These are phyloP conservation scores for Pneumocystis oryctolagi DNA, from an alignment of 1,139 yeast genomes.

Conservation along the genomic window DNA sequence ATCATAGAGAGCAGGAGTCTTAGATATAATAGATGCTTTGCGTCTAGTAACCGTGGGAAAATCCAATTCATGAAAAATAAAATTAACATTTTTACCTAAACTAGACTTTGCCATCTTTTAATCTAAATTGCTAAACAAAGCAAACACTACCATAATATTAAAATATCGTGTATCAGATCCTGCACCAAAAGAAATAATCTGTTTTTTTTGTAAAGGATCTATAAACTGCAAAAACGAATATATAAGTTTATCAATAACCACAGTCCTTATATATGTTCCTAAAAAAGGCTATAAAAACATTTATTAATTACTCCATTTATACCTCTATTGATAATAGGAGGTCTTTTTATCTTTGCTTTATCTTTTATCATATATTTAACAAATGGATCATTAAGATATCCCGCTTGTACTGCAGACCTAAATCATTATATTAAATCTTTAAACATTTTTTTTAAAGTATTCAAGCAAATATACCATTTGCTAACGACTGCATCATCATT, in stretches of 20 bases:
- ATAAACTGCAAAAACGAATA: slow-evolving; percentile 33
- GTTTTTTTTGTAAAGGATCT: slow-evolving; percentile 26
- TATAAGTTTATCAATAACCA: slow-evolving; percentile 43
- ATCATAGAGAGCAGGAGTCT: slow-evolving; percentile 6
- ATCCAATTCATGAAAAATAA: slow-evolving; percentile 60
- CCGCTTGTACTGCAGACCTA: slow-evolving; percentile 38
- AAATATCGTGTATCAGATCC: slow-evolving; percentile 87
- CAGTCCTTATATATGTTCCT: slow-evolving; percentile 69
- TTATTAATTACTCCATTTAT: slow-evolving; percentile 8
- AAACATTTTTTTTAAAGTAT: background rate
- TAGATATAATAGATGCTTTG: slow-evolving; percentile 41
- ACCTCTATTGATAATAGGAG: slow-evolving; percentile 57
- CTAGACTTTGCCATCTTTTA: background rate
- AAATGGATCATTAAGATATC: slow-evolving; percentile 43
- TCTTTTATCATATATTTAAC: slow-evolving; percentile 28
- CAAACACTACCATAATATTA: slow-evolving; percentile 25
- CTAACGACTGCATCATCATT: slow-evolving; percentile 72
- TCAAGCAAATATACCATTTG: slow-evolving; percentile 28
- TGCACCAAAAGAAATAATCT: slow-evolving; percentile 77
- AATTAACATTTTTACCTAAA: slow-evolving; percentile 6
- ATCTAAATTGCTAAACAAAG: slow-evolving; percentile 1
- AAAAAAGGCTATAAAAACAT: slow-evolving; percentile 19
- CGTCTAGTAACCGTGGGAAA: slow-evolving; percentile 46
- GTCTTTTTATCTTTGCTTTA: slow-evolving; percentile 25
- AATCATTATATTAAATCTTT: background rate